These are phyloP conservation scores for Talaromyces sp. DNA, from an alignment of 2,329 filamentous ascomycete genomes.

Conservation along the genomic window DNA sequence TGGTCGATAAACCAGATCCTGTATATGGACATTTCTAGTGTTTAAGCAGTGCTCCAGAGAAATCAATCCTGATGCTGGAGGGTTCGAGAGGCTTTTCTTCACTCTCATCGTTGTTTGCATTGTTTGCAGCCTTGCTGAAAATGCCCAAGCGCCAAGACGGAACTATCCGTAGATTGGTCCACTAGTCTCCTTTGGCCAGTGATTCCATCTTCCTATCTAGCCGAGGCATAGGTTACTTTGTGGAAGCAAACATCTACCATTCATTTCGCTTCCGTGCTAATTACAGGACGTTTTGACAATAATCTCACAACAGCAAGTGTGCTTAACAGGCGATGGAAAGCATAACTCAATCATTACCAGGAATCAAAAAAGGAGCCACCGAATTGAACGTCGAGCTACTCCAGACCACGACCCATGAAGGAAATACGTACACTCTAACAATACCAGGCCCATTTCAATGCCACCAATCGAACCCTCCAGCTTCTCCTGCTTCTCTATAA, in stretches of 20 bases:
- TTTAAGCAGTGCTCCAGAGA: neutral
- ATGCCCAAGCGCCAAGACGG: neutral
- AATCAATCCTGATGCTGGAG: neutral
- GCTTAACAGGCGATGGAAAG: neutral
- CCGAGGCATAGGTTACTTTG: neutral
- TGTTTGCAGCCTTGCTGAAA: neutral
- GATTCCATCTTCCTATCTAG: neutral
- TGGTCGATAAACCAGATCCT: neutral
- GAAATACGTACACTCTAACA: neutral
- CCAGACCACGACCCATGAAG: neutral
- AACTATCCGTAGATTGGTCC: neutral
- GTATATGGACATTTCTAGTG: neutral
- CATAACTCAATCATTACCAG: neutral
- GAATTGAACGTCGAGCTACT: neutral
- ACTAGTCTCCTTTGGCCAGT: neutral
- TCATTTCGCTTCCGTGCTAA: neutral
- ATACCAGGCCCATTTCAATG: neutral
- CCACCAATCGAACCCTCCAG: neutral
- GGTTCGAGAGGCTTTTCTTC: too few species aligned
- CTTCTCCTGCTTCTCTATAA: neutral
- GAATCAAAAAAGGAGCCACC: neutral
- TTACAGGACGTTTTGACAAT: neutral
- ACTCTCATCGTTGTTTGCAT: neutral
- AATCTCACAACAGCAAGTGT: neutral
- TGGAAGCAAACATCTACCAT: neutral